Evolutionary conservation across 2,329 filamentous ascomycete species (phyloP).

Genomic region (Calonectria honghensis): DNA sequence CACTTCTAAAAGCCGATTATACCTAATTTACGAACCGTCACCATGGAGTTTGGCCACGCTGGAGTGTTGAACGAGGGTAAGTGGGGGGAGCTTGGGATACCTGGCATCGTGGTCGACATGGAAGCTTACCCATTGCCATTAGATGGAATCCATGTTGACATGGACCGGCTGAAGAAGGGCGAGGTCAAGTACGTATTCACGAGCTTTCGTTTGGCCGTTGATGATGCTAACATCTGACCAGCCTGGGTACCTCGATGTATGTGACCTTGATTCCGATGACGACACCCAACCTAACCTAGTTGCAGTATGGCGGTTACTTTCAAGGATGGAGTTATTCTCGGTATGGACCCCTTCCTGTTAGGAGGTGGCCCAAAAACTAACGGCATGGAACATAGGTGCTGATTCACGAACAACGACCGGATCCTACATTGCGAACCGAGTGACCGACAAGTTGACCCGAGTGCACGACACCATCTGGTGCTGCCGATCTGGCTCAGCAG

Average conservation of each 20-base stretch:
- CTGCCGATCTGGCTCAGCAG: conserved; percentile 97
- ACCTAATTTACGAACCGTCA: conserved; percentile 35
- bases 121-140: conserved; percentile 51
- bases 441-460: conserved; percentile 99
- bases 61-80: conserved; percentile 79
- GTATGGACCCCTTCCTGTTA: conserved; percentile 62
- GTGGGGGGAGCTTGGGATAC: conserved; percentile 50
- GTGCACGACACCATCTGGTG: conserved; percentile 99
- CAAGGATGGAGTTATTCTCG: conserved; percentile 97
- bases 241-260: conserved; percentile 98
- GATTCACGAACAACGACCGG: conserved; percentile 98
- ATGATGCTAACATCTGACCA: conserved; percentile 65
- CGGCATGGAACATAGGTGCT: conserved; percentile 74
- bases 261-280: conserved; percentile 58
- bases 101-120: conserved; percentile 40
- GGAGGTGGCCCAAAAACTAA: conserved; percentile 40
- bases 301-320: conserved; percentile 98
- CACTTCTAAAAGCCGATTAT: conserved; percentile 15
- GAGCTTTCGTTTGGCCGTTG: background rate
- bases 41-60: conserved; percentile 79
- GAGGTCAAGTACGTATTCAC: conserved; percentile 90
- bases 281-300: conserved; percentile 54
- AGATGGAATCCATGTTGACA: conserved; percentile 99
- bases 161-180: conserved; percentile 98
- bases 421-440: conserved; percentile 98